phyloP scores from a whole-genome alignment of 495 filamentous ascomycete genomes.

The Daldinia vernicosa region DNA sequence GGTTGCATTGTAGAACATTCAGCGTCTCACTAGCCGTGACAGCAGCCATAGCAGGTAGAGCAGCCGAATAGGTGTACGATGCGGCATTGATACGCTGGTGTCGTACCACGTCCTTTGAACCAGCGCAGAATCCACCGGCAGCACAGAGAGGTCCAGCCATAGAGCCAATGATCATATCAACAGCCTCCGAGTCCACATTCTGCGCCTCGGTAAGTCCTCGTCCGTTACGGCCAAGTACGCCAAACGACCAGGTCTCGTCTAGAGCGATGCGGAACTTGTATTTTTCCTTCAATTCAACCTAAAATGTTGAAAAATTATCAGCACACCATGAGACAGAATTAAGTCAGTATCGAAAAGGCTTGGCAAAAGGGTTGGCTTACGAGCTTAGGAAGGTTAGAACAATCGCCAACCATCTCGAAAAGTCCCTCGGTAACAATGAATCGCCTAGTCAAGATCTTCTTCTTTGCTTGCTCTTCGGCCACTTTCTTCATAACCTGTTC shows the following conservation, averaged over 20 bases:
- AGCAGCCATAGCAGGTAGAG: constrained; percentile 90
- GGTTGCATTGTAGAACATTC: constrained; percentile 81
- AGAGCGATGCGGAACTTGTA: constrained; percentile 98
- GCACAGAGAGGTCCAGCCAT: constrained; percentile 89
- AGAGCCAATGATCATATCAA: constrained; percentile 95
- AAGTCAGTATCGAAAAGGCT: neutral
- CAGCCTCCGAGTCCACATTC: constrained; percentile 87
- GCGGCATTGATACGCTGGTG: constrained; percentile 92
- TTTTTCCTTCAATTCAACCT: constrained; percentile 89
- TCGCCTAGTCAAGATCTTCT: constrained; percentile 85
- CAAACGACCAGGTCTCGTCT: constrained; percentile 97
- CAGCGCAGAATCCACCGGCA: constrained; percentile 95
- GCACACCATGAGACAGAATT: neutral
- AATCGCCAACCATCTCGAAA: constrained; percentile 91
- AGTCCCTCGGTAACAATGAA: constrained; percentile 97
- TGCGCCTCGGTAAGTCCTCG: constrained; percentile 93
- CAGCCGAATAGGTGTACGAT: constrained; percentile 94
- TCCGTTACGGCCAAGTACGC: constrained; percentile 88
- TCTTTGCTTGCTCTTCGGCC: constrained; percentile 80
- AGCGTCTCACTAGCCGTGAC: constrained; percentile 93
- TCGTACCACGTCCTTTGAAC: constrained; percentile 86
- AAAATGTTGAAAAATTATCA: neutral
- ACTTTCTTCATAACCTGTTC: constrained; percentile 86
- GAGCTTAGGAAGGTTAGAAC: constrained; percentile 82
- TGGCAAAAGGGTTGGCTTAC: constrained; percentile 60